These are phyloP conservation scores for Camellia lanceoleosa DNA, from an alignment of 148 eudicot species.

Conservation along the genomic window DNA sequence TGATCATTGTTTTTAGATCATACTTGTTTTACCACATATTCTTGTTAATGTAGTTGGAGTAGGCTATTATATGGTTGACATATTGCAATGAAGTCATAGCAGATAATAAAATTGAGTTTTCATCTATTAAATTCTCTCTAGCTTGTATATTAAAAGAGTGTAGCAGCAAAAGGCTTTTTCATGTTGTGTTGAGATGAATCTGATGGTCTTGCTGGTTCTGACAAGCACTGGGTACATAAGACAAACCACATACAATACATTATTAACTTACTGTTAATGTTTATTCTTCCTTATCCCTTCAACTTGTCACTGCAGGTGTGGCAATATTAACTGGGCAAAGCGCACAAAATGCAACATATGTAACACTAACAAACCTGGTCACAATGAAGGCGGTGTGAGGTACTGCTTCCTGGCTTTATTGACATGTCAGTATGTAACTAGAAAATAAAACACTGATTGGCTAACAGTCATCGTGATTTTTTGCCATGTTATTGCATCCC, in stretches of 20 bases:
- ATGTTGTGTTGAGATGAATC: background rate
- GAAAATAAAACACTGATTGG: background rate
- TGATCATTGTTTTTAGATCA: background rate
- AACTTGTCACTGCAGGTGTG: slow-evolving; percentile 70
- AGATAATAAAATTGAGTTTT: background rate
- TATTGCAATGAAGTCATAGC: background rate
- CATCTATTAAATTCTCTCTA: background rate
- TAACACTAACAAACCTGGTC: slow-evolving; percentile 96
- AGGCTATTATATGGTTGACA: background rate
- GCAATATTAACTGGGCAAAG: slow-evolving; percentile 97
- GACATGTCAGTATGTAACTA: background rate
- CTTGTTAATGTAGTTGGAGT: background rate
- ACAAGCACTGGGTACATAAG: background rate
- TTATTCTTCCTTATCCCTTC: slow-evolving; percentile 17
- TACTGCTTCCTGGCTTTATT: slow-evolving; percentile 25
- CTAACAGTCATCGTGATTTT: background rate
- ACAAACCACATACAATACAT: background rate
- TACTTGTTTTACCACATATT: too few species aligned
- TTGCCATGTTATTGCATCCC: background rate
- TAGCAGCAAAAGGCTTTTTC: background rate
- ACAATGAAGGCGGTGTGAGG: slow-evolving; percentile 92
- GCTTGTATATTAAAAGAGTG: background rate
- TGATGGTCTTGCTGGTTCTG: background rate
- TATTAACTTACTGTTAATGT: background rate
- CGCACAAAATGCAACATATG: slow-evolving; percentile 91